These are phyloP conservation scores for Nemophila menziesii DNA, from an alignment of 257 asterid genomes.

Conservation along the genomic window DNA sequence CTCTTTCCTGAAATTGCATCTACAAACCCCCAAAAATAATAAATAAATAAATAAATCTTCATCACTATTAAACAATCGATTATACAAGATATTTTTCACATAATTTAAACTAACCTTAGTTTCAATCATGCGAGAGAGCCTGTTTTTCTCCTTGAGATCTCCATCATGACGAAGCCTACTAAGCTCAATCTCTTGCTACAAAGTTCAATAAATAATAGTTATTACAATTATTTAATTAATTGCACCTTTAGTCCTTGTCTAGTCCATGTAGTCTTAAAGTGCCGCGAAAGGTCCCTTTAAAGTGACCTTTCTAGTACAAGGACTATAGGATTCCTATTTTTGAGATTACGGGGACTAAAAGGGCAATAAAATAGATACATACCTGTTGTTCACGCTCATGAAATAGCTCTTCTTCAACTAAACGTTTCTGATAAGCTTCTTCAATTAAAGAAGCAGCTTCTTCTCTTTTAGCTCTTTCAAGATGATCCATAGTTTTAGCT, in stretches of 20 bases:
- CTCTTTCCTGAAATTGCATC: constrained; percentile 14
- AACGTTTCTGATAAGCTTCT: constrained; percentile 22
- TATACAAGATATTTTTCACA: not conserved
- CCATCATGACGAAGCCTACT: constrained; percentile 19
- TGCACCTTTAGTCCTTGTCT: no score
- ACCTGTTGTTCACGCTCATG: constrained; percentile 32
- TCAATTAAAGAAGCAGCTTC: constrained; percentile 24
- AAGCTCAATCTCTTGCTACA: constrained; percentile 21
- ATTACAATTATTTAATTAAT: no score
- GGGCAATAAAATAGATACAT: no score
- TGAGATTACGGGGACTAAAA: no score
- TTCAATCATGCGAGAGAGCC: constrained; percentile 16
- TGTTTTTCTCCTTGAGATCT: constrained; percentile 22
- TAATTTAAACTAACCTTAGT: constrained; percentile 9
- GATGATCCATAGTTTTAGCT: constrained; percentile 26
- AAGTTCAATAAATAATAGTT: not conserved
- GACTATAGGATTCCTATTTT: no score
- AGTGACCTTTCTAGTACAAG: no score
- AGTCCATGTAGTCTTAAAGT: no score
- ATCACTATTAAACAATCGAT: not conserved
- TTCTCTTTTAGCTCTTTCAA: constrained; percentile 36
- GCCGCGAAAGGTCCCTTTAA: no score
- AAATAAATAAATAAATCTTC: not conserved
- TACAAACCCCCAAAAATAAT: no score
- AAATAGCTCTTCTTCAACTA: constrained; percentile 19